Evolutionary conservation across 1,139 yeast genomes (phyloP).

Genomic region (Suhomyces choctaworum): DNA sequence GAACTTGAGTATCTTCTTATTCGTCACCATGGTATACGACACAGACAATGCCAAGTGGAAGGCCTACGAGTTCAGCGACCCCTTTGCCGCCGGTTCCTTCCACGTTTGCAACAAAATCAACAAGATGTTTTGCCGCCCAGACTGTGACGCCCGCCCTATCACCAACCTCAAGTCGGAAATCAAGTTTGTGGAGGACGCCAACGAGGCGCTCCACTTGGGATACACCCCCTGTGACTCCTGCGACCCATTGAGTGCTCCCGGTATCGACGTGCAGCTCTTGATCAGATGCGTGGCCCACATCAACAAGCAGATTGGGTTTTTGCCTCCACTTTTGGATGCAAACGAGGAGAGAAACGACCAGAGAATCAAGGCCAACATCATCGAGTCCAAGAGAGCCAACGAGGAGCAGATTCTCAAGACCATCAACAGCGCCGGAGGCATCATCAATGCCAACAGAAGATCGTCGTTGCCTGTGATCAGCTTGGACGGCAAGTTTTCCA

Average conservation of each 20-base stretch:
- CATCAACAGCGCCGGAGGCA: slow-evolving; percentile 15
- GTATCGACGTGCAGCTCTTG: slow-evolving; percentile 53
- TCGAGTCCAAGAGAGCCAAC: slow-evolving; percentile 31
- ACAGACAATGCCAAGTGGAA: slow-evolving; percentile 57
- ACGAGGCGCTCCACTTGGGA: slow-evolving; percentile 49
- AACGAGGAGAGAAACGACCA: slow-evolving; percentile 44
- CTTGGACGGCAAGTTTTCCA: slow-evolving; percentile 26
- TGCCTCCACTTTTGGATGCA: slow-evolving; percentile 51
- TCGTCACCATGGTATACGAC: slow-evolving; percentile 39
- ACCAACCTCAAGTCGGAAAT: slow-evolving; percentile 46
- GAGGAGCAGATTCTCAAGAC: slow-evolving; percentile 31
- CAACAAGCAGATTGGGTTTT: slow-evolving; percentile 59
- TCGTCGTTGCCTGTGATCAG: slow-evolving; percentile 31
- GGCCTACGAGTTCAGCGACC: slow-evolving; percentile 67
- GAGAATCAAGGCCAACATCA: slow-evolving; percentile 41
- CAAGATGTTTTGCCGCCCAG: slow-evolving; percentile 61
- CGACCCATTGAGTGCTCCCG: slow-evolving; percentile 41
- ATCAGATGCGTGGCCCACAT: slow-evolving; percentile 58
- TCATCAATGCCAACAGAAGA: slow-evolving; percentile 22
- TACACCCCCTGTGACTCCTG: slow-evolving; percentile 56
- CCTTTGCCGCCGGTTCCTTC: slow-evolving; percentile 62
- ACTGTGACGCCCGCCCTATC: slow-evolving; percentile 57
- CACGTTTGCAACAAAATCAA: slow-evolving; percentile 48
- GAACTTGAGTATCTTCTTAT: too few species aligned
- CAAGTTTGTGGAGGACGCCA: slow-evolving; percentile 40